Conservation (phyloP, 2,329 filamentous ascomycete species). For the Pestalotiopsis sp. region DNA sequence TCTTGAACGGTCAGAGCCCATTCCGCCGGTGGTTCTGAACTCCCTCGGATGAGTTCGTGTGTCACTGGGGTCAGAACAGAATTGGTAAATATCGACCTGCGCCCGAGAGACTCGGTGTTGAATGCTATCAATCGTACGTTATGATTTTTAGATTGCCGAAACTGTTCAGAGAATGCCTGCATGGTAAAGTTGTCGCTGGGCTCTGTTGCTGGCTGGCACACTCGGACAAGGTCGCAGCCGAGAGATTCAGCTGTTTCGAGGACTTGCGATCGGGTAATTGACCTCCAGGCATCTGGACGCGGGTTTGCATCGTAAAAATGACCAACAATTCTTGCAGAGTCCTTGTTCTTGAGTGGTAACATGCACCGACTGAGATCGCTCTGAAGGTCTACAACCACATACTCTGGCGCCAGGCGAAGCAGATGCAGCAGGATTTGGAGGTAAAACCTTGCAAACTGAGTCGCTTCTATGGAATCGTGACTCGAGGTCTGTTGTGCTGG, state of each 20-base stretch:
- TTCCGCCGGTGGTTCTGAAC: neutral
- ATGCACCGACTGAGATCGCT: too few species aligned
- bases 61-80: conserved; percentile 6
- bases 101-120: conserved; percentile 2
- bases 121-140: neutral
- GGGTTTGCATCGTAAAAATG: conserved; percentile 1
- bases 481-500: neutral
- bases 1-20: neutral
- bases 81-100: neutral
- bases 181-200: neutral
- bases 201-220: conserved; percentile 1
- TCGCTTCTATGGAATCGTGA: neutral
- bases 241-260: neutral
- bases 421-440: neutral
- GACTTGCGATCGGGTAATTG: neutral
- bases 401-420: neutral
- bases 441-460: neutral
- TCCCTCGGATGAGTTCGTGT: neutral
- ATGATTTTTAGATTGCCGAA: neutral
- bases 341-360: neutral
- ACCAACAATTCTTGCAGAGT: neutral
- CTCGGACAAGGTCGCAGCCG: conserved; percentile 3
- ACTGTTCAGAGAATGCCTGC: neutral
- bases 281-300: neutral
- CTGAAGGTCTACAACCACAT: neutral